phyloP scores from a whole-genome alignment of 164 flowering plant species.

The Nymphaea thermarum region DNA sequence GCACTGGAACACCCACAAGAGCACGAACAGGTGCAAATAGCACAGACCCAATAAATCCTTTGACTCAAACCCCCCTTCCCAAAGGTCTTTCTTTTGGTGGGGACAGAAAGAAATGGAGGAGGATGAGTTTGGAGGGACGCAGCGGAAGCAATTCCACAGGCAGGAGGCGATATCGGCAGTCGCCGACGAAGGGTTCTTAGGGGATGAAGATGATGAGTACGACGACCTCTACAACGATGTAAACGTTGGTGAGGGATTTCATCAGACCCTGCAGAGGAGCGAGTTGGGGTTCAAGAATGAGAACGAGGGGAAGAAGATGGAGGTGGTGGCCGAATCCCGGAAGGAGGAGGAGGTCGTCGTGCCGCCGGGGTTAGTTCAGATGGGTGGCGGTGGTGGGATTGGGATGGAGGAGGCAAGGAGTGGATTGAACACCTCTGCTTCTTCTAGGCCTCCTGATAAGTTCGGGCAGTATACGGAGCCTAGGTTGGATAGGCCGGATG shows the following conservation, averaged over 20 bases:
- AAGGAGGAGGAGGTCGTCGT: neutral
- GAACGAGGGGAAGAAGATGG: conserved; percentile 10
- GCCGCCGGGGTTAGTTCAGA: neutral
- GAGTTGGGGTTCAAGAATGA: conserved; percentile 36
- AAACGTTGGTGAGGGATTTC: conserved; percentile 75
- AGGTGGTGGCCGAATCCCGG: conserved; percentile 6
- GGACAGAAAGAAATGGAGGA: neutral
- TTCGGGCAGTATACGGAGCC: neutral
- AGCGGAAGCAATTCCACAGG: neutral
- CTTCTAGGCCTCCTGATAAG: conserved; percentile 12
- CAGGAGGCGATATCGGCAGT: conserved; percentile 74
- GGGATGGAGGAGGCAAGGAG: neutral
- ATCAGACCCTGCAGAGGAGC: conserved; percentile 38
- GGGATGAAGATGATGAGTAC: conserved; percentile 58
- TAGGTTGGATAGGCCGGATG: conserved; percentile 6
- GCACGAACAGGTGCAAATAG: neutral
- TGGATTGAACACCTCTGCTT: neutral
- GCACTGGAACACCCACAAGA: neutral
- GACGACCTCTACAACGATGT: conserved; percentile 91
- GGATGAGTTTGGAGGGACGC: neutral
- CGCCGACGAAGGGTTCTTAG: conserved; percentile 59
- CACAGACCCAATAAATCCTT: neutral
- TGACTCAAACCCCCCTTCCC: neutral
- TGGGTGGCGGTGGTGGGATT: neutral
- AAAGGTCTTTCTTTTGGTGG: neutral